Conservation (phyloP, 23 red algal genomes). For the Gracilariopsis chorda region DNA sequence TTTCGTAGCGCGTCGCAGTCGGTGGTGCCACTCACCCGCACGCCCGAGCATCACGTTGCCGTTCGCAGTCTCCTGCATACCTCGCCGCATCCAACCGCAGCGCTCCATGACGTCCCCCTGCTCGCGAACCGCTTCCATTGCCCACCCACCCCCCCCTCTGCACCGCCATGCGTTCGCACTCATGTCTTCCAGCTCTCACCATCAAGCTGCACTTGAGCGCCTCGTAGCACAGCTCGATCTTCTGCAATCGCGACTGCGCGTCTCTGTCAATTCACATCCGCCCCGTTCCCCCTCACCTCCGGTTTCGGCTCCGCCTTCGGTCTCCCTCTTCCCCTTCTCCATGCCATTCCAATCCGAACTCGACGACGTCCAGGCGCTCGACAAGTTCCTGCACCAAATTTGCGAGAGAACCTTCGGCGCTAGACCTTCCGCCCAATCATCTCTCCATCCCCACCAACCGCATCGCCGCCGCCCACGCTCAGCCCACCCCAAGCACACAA, state of each 20-base stretch:
- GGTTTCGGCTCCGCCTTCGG: background rate
- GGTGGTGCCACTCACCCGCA: background rate
- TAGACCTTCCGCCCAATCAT: too few species aligned
- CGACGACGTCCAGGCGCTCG: conserved; percentile 11
- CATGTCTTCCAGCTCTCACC: conserved; percentile 10
- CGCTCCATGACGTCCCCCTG: too few species aligned
- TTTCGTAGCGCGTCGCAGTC: background rate
- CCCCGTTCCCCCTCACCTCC: background rate
- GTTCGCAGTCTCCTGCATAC: too few species aligned
- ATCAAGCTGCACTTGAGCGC: conserved; percentile 2
- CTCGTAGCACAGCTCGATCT: background rate
- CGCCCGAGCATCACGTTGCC: background rate
- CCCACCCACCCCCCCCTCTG: too few species aligned
- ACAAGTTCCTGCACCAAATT: background rate
- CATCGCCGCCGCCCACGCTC: too few species aligned
- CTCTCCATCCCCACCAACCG: too few species aligned
- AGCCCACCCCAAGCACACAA: too few species aligned
- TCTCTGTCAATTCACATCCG: background rate
- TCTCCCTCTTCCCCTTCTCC: background rate
- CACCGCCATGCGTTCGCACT: background rate
- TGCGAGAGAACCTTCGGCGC: too few species aligned
- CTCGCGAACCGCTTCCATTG: too few species aligned
- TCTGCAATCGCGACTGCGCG: background rate
- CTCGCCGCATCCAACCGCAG: too few species aligned
- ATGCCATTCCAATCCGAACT: background rate